Percentiles rank a stretch among this genome's conserved stretches.
Conservation (phyloP, 805 yeast species). For the Myxozyma melibiosi region DNA sequence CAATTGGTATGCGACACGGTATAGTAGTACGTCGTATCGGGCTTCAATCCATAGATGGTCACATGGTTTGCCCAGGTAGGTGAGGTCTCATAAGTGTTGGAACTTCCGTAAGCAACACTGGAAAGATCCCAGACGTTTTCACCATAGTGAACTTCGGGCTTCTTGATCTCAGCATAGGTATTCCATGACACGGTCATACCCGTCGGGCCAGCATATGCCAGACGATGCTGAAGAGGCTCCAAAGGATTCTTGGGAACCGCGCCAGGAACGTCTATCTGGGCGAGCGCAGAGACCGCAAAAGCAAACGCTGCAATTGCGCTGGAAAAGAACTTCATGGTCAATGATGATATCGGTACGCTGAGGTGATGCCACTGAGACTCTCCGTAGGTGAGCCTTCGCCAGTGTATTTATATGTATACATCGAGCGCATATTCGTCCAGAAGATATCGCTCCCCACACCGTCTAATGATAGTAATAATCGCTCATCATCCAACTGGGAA, state of each 20-base stretch:
- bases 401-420: no score
- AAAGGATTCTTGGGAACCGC: conserved; percentile 12
- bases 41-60: conserved; percentile 34
- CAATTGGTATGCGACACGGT: conserved; percentile 34
- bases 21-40: conserved; percentile 40
- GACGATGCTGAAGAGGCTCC: conserved; percentile 34
- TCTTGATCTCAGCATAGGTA: conserved; percentile 31
- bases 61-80: conserved; percentile 39
- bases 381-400: no score
- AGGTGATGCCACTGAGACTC: no score
- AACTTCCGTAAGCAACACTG: conserved; percentile 21
- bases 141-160: conserved; percentile 38
- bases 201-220: conserved; percentile 35
- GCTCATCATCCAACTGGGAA: no score
- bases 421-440: no score
- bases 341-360: no score
- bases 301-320: background rate
- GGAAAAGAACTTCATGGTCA: conserved; percentile 3
- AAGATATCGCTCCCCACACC: no score
- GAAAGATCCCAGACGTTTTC: conserved; percentile 25
- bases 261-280: conserved; percentile 28
- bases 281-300: conserved; percentile 4
- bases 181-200: conserved; percentile 40
- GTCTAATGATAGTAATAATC: no score
- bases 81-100: conserved; percentile 36